Evolutionary conservation across 169 alveolate genomes (phyloP).

Genomic region (Cryptosporidium bovis): DNA sequence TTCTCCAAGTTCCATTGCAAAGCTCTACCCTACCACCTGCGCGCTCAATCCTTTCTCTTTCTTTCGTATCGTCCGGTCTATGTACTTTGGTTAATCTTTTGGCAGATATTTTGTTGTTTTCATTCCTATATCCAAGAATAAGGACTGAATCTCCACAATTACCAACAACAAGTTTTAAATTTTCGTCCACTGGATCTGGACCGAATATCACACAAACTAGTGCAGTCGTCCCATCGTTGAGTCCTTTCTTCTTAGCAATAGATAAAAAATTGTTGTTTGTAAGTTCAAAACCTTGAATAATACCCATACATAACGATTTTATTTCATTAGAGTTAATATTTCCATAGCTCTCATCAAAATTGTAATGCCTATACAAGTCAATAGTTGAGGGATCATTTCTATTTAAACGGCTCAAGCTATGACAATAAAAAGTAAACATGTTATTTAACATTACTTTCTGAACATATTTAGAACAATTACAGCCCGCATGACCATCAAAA

Average conservation of each 20-base stretch:
- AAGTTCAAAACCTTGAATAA: constrained; percentile 48
- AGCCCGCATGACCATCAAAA: constrained; percentile 72
- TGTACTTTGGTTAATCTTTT: constrained; percentile 33
- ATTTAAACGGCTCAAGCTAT: constrained; percentile 15
- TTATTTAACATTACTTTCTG: constrained; percentile 21
- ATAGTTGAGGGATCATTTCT: background rate
- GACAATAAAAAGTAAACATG: constrained; percentile 46
- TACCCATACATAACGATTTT: constrained; percentile 58
- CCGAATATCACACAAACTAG: constrained; percentile 52
- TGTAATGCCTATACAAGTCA: background rate
- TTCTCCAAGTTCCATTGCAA: constrained; percentile 68
- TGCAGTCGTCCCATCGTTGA: constrained; percentile 69
- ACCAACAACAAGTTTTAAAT: constrained; percentile 43
- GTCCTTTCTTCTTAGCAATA: constrained; percentile 50
- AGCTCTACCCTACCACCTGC: constrained; percentile 58
- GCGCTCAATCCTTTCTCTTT: constrained; percentile 57
- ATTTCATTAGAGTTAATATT: background rate
- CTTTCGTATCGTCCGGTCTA: constrained; percentile 13
- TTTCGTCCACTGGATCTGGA: constrained; percentile 56
- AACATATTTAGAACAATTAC: constrained; percentile 58
- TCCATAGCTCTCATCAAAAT: background rate
- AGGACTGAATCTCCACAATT: constrained; percentile 66
- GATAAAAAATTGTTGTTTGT: constrained; percentile 66
- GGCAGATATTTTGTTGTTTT: constrained; percentile 15
- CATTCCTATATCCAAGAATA: constrained; percentile 52